Conservation (phyloP, 352 stramenopile species). For the Phytophthora pistaciae region DNA sequence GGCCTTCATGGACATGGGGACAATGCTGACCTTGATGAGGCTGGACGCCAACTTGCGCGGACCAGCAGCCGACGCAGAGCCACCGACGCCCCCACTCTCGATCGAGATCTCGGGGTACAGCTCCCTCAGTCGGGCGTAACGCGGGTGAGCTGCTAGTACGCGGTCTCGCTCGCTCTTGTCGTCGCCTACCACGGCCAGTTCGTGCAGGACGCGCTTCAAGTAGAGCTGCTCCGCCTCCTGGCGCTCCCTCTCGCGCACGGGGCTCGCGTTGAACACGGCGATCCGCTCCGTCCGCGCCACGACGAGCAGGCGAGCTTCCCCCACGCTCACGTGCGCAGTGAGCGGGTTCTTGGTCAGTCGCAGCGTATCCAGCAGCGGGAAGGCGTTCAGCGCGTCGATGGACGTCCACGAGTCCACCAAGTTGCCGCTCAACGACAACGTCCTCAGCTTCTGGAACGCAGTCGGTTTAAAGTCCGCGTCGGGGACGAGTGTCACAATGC, state of each 20-base stretch:
- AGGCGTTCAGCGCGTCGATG: constrained; percentile 78
- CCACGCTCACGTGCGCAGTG: constrained; percentile 65
- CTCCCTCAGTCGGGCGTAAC: constrained; percentile 49
- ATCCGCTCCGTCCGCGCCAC: constrained; percentile 66
- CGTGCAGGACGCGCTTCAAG: constrained; percentile 80
- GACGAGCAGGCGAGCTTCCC: constrained; percentile 75
- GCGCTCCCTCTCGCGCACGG: constrained; percentile 67
- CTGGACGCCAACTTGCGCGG: constrained; percentile 61
- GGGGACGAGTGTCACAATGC: constrained; percentile 54
- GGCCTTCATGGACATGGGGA: constrained; percentile 81
- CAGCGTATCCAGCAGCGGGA: constrained; percentile 60
- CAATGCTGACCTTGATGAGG: constrained; percentile 71
- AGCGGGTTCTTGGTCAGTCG: constrained; percentile 80
- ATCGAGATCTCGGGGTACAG: constrained; percentile 64
- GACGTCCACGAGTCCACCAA: constrained; percentile 76
- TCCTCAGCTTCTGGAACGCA: constrained; percentile 57
- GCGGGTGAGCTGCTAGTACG: constrained; percentile 59
- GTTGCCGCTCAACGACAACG: constrained; percentile 75
- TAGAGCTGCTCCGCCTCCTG: constrained; percentile 85
- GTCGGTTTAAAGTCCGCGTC: not conserved
- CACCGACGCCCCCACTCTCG: constrained; percentile 15
- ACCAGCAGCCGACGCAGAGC: constrained; percentile 16
- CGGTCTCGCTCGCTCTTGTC: constrained; percentile 29
- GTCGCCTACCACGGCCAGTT: constrained; percentile 56
- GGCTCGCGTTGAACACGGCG: constrained; percentile 73